These are phyloP conservation scores for Mediolabrus comicus DNA, from an alignment of 108 stramenopile genomes.

Conservation along the genomic window DNA sequence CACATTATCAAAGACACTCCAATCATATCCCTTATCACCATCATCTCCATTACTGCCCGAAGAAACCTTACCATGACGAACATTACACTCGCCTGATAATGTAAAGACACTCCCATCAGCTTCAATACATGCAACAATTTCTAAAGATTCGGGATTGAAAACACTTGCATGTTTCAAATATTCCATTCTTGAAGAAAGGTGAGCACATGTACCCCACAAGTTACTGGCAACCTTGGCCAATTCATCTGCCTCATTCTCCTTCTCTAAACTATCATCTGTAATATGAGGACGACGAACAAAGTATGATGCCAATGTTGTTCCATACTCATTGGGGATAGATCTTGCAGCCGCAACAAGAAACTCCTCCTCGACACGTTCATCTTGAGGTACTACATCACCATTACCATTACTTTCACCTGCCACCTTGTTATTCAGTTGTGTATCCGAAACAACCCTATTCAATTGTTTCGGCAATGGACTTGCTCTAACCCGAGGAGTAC, in stretches of 20 bases:
- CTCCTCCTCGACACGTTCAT: conserved; percentile 16
- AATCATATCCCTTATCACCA: conserved; percentile 15
- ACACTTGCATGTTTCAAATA: conserved; percentile 54
- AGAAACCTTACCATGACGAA: conserved; percentile 35
- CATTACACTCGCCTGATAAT: conserved; percentile 38
- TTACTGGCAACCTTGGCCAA: neutral
- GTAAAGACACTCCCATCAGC: conserved; percentile 57
- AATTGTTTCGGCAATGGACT: conserved; percentile 45
- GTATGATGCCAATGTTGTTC: conserved; percentile 50
- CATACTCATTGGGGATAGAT: conserved; percentile 58
- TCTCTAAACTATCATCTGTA: conserved; percentile 3
- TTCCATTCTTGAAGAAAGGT: conserved; percentile 17
- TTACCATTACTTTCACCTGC: neutral
- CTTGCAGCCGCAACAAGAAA: conserved; percentile 43
- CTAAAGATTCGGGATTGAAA: conserved; percentile 46
- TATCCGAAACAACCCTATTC: neutral
- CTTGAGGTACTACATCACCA: neutral
- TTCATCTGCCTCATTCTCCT: conserved; percentile 22
- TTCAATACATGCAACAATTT: conserved; percentile 56
- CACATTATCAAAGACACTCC: conserved; percentile 56
- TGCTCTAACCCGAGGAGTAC: conserved; percentile 8
- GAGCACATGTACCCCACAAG: conserved; percentile 9
- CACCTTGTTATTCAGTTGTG: neutral
- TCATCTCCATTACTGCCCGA: conserved; percentile 16
- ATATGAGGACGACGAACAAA: conserved; percentile 65